Evolutionary conservation across 495 filamentous ascomycete genomes (phyloP).

Genomic region (Hypoxylon fuscum): DNA sequence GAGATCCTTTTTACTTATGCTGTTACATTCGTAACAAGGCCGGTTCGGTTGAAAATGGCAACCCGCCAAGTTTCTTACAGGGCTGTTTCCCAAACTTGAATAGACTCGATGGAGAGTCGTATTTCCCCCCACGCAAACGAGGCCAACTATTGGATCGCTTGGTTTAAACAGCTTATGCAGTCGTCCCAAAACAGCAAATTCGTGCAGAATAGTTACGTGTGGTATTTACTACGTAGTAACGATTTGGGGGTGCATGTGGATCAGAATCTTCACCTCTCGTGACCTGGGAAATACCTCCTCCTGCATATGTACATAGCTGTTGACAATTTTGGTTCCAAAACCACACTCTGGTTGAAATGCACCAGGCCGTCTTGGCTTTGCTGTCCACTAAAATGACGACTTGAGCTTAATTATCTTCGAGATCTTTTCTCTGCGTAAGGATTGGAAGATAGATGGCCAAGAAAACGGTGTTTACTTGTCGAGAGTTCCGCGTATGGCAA

Average conservation of each 20-base stretch:
- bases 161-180: constrained; percentile 25
- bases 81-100: constrained; percentile 28
- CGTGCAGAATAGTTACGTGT: constrained; percentile 33
- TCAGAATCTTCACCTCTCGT: constrained; percentile 41
- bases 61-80: constrained; percentile 32
- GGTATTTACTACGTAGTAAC: constrained; percentile 36
- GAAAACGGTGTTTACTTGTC: constrained; percentile 16
- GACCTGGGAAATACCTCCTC: constrained; percentile 35
- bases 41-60: constrained; percentile 34
- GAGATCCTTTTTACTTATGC: constrained; percentile 18
- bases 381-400: constrained; percentile 7
- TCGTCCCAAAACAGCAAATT: constrained; percentile 35
- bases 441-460: constrained; percentile 26
- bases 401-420: constrained; percentile 6
- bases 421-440: constrained; percentile 15
- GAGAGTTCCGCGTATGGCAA: constrained; percentile 28
- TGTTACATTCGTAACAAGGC: constrained; percentile 35
- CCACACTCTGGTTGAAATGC: constrained; percentile 36
- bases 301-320: constrained; percentile 39
- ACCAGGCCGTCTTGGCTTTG: constrained; percentile 35
- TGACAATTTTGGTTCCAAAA: constrained; percentile 19
- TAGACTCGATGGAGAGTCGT: constrained; percentile 31
- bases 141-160: constrained; percentile 28
- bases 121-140: constrained; percentile 37
- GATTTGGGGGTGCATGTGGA: constrained; percentile 26